A percentile compares a stretch with the other conserved stretches of the same genome.
Conservation (phyloP, 73 alveolate genomes). For the Tetrahymena borealis region DNA sequence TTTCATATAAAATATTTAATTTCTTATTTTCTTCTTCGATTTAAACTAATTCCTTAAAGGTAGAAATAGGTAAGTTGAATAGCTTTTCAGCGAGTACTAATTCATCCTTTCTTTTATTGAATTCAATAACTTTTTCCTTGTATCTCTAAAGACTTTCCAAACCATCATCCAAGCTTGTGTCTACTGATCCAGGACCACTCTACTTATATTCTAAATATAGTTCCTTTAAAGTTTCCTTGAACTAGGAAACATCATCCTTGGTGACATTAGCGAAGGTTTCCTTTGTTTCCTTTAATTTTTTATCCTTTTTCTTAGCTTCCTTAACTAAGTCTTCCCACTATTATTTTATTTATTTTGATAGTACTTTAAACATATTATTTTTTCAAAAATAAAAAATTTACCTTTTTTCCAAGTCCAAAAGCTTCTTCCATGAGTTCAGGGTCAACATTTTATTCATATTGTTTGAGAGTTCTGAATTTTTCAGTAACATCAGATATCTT, state of each 20-base stretch:
- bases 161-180: conserved; percentile 85
- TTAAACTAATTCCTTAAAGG: conserved; percentile 89
- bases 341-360: conserved; percentile 22
- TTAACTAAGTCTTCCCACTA: conserved; percentile 90
- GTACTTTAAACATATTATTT: background rate
- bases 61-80: conserved; percentile 90
- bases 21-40: conserved; percentile 91
- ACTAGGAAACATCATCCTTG: conserved; percentile 78
- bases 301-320: conserved; percentile 94
- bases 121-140: conserved; percentile 64
- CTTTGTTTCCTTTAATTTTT: conserved; percentile 82
- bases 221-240: conserved; percentile 80
- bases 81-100: conserved; percentile 92
- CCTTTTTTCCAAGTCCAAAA: conserved; percentile 28
- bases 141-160: conserved; percentile 68
- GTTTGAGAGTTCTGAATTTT: conserved; percentile 84
- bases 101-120: conserved; percentile 89
- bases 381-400: background rate
- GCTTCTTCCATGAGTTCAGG: conserved; percentile 74
- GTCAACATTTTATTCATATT: conserved; percentile 77
- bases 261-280: conserved; percentile 90
- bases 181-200: conserved; percentile 92
- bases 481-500: conserved; percentile 93
- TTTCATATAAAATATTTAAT: conserved; percentile 78
- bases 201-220: conserved; percentile 76